These are phyloP conservation scores for Sporodiniella umbellata DNA, from an alignment of 371 early-diverging fungal genomes.

Conservation along the genomic window DNA sequence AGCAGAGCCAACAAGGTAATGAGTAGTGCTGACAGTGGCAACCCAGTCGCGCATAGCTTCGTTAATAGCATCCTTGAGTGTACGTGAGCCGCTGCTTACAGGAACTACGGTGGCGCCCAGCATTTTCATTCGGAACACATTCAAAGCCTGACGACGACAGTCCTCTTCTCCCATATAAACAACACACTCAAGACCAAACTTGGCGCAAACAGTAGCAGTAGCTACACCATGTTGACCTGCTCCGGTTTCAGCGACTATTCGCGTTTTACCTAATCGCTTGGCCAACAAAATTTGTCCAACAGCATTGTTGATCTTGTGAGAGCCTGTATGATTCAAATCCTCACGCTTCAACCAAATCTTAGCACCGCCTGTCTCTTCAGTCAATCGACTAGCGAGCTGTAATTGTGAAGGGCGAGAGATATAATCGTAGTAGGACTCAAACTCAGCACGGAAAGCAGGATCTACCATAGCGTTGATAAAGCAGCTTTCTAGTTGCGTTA, in stretches of 20 bases:
- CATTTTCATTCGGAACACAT: slow-evolving; percentile 94
- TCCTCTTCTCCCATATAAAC: slow-evolving; percentile 98
- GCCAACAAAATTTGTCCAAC: slow-evolving; percentile 93
- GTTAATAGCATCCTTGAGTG: slow-evolving; percentile 97
- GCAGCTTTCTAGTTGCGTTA: slow-evolving; percentile 83
- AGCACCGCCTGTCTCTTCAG: slow-evolving; percentile 79
- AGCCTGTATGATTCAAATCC: slow-evolving; percentile 97
- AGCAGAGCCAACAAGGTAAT: slow-evolving; percentile 95
- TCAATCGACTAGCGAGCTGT: slow-evolving; percentile 84
- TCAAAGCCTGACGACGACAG: slow-evolving; percentile 89
- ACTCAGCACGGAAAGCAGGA: slow-evolving; percentile 88
- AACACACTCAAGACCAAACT: slow-evolving; percentile 92
- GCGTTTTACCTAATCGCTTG: slow-evolving; percentile 90
- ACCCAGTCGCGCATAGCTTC: slow-evolving; percentile 99
- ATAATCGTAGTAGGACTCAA: slow-evolving; percentile 84
- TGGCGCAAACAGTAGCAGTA: slow-evolving; percentile 97
- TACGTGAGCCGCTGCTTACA: slow-evolving; percentile 75
- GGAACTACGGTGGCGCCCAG: slow-evolving; percentile 93
- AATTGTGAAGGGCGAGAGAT: slow-evolving; percentile 90
- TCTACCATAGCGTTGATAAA: slow-evolving; percentile 80
- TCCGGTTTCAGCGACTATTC: slow-evolving; percentile 98
- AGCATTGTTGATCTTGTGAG: slow-evolving; percentile 98
- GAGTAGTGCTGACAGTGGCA: slow-evolving; percentile 89
- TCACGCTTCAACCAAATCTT: slow-evolving; percentile 97
- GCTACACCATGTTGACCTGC: slow-evolving; percentile 99